Evolutionary conservation across 225 moss, liverwort and hornwort species (phyloP).

Genomic region (Marchantia paleacea): DNA sequence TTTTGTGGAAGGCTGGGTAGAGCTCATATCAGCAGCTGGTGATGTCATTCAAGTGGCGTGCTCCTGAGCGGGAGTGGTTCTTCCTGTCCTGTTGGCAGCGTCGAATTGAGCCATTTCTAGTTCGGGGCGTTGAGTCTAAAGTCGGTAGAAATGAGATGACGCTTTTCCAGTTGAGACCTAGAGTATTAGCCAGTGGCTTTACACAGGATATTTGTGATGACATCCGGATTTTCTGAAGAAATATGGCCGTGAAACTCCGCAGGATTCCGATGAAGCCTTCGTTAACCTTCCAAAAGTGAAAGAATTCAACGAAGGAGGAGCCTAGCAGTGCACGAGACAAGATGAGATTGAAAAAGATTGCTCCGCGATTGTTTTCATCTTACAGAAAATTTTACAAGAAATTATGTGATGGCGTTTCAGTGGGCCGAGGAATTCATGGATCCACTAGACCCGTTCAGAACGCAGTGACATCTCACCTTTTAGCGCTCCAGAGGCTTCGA

Average conservation of each 20-base stretch:
- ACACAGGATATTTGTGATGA: not conserved
- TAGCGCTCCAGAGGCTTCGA: not conserved
- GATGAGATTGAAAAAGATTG: slow-evolving; percentile 9
- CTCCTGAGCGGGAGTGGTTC: not conserved
- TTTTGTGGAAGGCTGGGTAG: too few species aligned
- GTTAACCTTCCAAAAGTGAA: not conserved
- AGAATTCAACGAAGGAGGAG: not conserved
- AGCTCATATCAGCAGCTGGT: too few species aligned
- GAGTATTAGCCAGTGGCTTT: not conserved
- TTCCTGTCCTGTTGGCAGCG: not conserved
- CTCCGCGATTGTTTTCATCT: not conserved
- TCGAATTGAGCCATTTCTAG: not conserved
- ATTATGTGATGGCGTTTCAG: not conserved
- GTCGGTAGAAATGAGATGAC: not conserved
- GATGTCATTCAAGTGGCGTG: too few species aligned
- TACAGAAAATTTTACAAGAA: slow-evolving; percentile 1
- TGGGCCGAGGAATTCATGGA: not conserved
- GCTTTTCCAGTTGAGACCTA: not conserved
- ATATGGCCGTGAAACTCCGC: not conserved
- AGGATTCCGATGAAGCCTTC: not conserved
- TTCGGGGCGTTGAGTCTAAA: not conserved
- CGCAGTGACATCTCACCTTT: not conserved
- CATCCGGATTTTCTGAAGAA: not conserved
- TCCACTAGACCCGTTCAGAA: not conserved
- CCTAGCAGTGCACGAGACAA: not conserved